phyloP scores from a whole-genome alignment of 495 filamentous ascomycete genomes.

The Neurospora sp. region DNA sequence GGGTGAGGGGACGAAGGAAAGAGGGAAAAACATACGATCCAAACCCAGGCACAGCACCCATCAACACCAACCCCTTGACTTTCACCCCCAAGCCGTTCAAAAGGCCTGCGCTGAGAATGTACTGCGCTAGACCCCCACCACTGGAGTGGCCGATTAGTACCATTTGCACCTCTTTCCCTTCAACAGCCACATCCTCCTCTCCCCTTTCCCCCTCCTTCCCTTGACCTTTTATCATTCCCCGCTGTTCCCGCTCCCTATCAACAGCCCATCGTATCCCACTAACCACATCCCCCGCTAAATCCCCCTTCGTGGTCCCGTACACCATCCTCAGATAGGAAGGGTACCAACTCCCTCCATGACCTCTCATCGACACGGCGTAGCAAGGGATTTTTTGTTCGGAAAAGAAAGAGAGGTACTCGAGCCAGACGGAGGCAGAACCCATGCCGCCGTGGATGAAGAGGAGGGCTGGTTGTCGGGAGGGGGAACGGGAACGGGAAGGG shows the following conservation, averaged over 20 bases:
- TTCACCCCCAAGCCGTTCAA: slow-evolving; percentile 9
- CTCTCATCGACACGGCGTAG: slow-evolving; percentile 40
- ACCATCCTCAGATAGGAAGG: slow-evolving; percentile 30
- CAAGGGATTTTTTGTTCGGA: slow-evolving; percentile 27
- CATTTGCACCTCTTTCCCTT: slow-evolving; percentile 12
- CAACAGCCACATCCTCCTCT: not conserved
- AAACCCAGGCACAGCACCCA: slow-evolving; percentile 31
- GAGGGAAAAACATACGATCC: slow-evolving; percentile 30
- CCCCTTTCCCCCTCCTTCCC: slow-evolving; percentile 19
- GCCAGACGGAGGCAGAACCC: slow-evolving; percentile 38
- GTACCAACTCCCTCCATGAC: slow-evolving; percentile 40
- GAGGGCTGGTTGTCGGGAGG: slow-evolving; percentile 7
- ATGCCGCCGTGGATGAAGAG: slow-evolving; percentile 40
- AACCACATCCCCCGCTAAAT: slow-evolving; percentile 33
- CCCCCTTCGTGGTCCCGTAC: slow-evolving; percentile 24
- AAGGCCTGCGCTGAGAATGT: slow-evolving; percentile 24
- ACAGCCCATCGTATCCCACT: slow-evolving; percentile 26
- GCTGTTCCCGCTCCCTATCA: not conserved
- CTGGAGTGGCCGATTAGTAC: slow-evolving; percentile 39
- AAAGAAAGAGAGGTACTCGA: slow-evolving; percentile 35
- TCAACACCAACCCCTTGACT: slow-evolving; percentile 30
- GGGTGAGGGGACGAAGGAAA: not conserved
- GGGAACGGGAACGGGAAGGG: not conserved
- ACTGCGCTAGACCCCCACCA: slow-evolving; percentile 37
- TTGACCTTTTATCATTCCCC: too few species aligned